Percentiles rank a stretch among this genome's conserved stretches.
Evolutionary conservation across 805 yeast species (phyloP).

Genomic region (Brettanomyces custersianus): DNA sequence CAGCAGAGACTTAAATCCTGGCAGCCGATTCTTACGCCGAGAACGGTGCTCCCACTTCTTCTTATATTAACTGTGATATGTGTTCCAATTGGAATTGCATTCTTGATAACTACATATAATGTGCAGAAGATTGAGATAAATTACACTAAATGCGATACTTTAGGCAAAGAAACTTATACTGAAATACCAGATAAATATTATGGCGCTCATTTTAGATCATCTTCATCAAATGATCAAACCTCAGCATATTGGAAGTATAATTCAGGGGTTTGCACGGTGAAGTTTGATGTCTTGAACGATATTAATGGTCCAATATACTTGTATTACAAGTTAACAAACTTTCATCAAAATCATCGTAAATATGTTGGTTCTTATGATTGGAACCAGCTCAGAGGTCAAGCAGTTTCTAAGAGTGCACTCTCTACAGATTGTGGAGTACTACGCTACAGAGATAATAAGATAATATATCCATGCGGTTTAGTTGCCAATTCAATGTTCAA

Average conservation of each 20-base stretch:
- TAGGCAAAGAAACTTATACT: constrained; percentile 29
- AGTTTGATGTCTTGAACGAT: constrained; percentile 64
- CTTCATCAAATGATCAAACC: constrained; percentile 23
- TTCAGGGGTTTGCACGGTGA: constrained; percentile 47
- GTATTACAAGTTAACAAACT: constrained; percentile 82
- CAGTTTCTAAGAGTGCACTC: constrained; percentile 44
- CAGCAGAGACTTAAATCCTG: constrained; percentile 59
- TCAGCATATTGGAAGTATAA: constrained; percentile 48
- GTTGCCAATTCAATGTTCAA: constrained; percentile 90
- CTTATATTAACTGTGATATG: constrained; percentile 67
- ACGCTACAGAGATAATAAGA: constrained; percentile 28
- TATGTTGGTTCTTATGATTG: constrained; percentile 81
- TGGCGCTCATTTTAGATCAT: constrained; percentile 51
- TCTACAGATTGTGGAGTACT: constrained; percentile 48
- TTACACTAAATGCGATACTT: constrained; percentile 58
- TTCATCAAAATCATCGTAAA: constrained; percentile 90
- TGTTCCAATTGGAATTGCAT: constrained; percentile 86
- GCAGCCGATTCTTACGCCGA: constrained; percentile 87
- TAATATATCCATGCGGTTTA: constrained; percentile 85
- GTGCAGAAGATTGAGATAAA: constrained; percentile 71
- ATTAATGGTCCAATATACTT: constrained; percentile 64
- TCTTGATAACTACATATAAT: constrained; percentile 65
- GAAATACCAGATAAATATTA: constrained; percentile 54
- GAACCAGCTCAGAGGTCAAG: constrained; percentile 71
- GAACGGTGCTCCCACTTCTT: constrained; percentile 79